A percentile compares a stretch with the other conserved stretches of the same genome.
Evolutionary conservation across 2,329 filamentous ascomycete species (phyloP).

Genomic region (Aspergillus thermomutatus): DNA sequence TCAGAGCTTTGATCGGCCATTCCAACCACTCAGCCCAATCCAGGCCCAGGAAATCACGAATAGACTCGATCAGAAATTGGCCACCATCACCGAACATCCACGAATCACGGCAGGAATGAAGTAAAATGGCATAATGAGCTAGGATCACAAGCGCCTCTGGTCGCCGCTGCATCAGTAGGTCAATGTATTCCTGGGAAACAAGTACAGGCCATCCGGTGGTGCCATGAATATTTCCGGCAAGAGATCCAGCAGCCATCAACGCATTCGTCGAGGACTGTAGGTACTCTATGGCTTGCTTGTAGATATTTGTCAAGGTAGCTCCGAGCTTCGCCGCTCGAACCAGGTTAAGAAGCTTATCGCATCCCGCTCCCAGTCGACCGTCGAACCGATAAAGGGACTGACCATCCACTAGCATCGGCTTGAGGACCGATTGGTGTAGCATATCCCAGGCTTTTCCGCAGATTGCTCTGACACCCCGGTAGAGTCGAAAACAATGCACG

Average conservation of each 20-base stretch:
- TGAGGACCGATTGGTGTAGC: constrained; percentile 13
- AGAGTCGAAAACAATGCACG: constrained; percentile 22
- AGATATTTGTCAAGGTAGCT: neutral
- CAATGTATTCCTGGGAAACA: constrained; percentile 25
- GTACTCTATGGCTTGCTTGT: constrained; percentile 6
- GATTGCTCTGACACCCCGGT: constrained; percentile 23
- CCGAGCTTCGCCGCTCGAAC: constrained; percentile 8
- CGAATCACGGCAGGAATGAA: constrained; percentile 31
- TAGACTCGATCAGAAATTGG: constrained; percentile 20
- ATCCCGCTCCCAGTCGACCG: constrained; percentile 3
- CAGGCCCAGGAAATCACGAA: constrained; percentile 22
- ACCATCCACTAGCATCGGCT: constrained; percentile 4
- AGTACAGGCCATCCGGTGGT: constrained; percentile 27
- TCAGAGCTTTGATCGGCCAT: constrained; percentile 18
- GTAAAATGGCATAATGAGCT: constrained; percentile 36
- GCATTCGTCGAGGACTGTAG: constrained; percentile 9
- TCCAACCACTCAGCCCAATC: constrained; percentile 27
- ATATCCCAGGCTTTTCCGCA: constrained; percentile 9
- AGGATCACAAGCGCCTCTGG: constrained; percentile 39
- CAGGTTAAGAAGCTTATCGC: constrained; percentile 4
- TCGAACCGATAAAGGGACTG: constrained; percentile 1
- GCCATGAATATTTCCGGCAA: neutral
- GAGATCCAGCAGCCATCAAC: neutral
- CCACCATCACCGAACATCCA: constrained; percentile 36
- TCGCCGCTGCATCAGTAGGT: constrained; percentile 26